phyloP scores from a whole-genome alignment of 1,284 basidiomycete species.

The Boletus albobrunnescens region DNA sequence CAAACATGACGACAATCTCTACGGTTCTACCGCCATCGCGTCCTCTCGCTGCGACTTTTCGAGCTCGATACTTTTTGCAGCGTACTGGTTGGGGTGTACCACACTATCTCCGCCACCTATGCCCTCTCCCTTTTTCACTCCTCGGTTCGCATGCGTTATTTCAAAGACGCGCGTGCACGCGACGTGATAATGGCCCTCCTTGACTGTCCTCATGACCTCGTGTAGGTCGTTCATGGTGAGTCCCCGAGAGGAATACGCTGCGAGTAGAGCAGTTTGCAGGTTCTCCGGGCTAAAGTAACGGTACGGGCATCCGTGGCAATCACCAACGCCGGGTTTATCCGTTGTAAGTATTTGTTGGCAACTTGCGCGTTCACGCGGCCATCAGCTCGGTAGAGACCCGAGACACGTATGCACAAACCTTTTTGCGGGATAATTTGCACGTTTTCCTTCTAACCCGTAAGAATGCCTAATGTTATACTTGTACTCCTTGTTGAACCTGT shows the following conservation, averaged over 20 bases:
- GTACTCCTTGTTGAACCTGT: slow-evolving; percentile 98
- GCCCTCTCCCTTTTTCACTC: slow-evolving; percentile 87
- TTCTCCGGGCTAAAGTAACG: slow-evolving; percentile 87
- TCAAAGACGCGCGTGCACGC: slow-evolving; percentile 98
- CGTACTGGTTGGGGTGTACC: slow-evolving; percentile 91
- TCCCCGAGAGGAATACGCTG: slow-evolving; percentile 68
- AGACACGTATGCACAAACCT: slow-evolving; percentile 47
- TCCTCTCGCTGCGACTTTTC: slow-evolving; percentile 40
- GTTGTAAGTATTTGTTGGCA: slow-evolving; percentile 87
- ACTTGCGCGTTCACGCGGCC: slow-evolving; percentile 41
- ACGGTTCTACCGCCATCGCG: slow-evolving; percentile 28
- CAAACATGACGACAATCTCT: not conserved
- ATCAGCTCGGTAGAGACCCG: slow-evolving; percentile 1
- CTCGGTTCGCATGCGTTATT: slow-evolving; percentile 74
- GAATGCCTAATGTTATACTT: slow-evolving; percentile 96
- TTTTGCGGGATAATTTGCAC: slow-evolving; percentile 92
- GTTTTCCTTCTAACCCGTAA: slow-evolving; percentile 91
- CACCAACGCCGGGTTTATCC: slow-evolving; percentile 70
- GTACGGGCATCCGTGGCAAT: slow-evolving; percentile 93
- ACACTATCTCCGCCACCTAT: slow-evolving; percentile 86
- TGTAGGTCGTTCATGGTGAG: slow-evolving; percentile 65
- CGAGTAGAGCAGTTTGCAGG: slow-evolving; percentile 73
- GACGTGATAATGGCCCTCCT: slow-evolving; percentile 85
- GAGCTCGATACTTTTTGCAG: slow-evolving; percentile 64
- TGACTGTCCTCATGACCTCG: slow-evolving; percentile 86